Conservation (phyloP, 2,329 filamentous ascomycete species). For the Decorospora gaudefroyi region DNA sequence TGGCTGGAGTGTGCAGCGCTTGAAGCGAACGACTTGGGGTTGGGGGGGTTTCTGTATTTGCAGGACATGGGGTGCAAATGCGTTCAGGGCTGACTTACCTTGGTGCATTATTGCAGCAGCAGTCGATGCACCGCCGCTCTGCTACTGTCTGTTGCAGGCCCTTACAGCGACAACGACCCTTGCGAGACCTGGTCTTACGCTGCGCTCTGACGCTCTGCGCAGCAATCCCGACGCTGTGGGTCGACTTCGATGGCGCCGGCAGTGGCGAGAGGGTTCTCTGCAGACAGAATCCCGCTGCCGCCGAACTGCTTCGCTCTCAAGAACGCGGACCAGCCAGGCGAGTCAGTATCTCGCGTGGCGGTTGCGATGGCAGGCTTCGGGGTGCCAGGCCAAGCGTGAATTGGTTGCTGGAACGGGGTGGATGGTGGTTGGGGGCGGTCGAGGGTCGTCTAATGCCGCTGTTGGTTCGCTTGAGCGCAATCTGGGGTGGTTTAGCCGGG, state of each 20-base stretch:
- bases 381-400: slow-evolving; percentile 21
- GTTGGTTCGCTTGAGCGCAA: slow-evolving; percentile 47
- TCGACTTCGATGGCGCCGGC: slow-evolving; percentile 33
- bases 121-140: slow-evolving; percentile 27
- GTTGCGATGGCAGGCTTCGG: slow-evolving; percentile 17
- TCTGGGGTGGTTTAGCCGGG: slow-evolving; percentile 46
- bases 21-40: slow-evolving; percentile 28
- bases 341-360: slow-evolving; percentile 16
- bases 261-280: slow-evolving; percentile 33
- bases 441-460: slow-evolving; percentile 38
- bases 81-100: slow-evolving; percentile 46
- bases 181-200: slow-evolving; percentile 33
- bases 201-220: slow-evolving; percentile 27
- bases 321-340: slow-evolving; percentile 14
- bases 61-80: slow-evolving; percentile 31
- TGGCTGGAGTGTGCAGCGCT: slow-evolving; percentile 35
- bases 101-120: slow-evolving; percentile 44
- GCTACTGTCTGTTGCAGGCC: slow-evolving; percentile 27
- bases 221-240: slow-evolving; percentile 33
- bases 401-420: slow-evolving; percentile 24
- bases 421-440: slow-evolving; percentile 19
- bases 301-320: slow-evolving; percentile 18
- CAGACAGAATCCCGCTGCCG: slow-evolving; percentile 23
- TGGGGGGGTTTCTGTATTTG: slow-evolving; percentile 26
- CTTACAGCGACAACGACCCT: slow-evolving; percentile 21